Evolutionary conservation across 2,329 filamentous ascomycete genomes (phyloP), one percentile per base, ranked within the genome.

Genomic region (Sclerotinia glacialis): DNA sequence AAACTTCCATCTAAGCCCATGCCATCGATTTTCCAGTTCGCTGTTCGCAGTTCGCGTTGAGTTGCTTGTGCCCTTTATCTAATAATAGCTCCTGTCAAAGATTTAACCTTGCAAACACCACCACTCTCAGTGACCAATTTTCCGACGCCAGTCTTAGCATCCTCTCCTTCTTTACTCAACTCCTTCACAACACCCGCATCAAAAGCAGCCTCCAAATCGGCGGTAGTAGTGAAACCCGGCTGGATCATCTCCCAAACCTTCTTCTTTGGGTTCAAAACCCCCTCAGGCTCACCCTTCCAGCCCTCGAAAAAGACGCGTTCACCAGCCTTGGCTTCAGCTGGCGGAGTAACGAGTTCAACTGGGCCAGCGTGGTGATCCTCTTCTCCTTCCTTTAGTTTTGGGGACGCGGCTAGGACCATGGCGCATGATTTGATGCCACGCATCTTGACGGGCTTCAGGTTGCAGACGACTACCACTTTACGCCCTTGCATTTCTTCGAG

Each of bases 391-490:
- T 89, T 88, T 58, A 91, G 78, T 68, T 85, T 84, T n/a, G 94
- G 95, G 23, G 92, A 97, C 2, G 95, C 95, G 12, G 95, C 95
- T 49, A 99, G 86, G 21, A 99, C 95, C 95, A 99, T 98, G 75
- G 93, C 89, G 65, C 80, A 83, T 42, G 85, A 90, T 77, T 90
- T 90, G 77, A 92, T 85, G 72, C 95, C 95, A 71, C 95, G 91
- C 95, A 99, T 99, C 79, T 96, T 99, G 78, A 98, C 95, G 61
- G 95, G 95, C 85, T 99, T 99, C 73, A 99, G 86, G 80, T 99
- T 99, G 84, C 92, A 96, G 28, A 99, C 94, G 1, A 95, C 91
- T 42, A 99, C 86, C 69, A 99, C 92, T 81, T 96, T 96, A 78
- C 95, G 92, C 76, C 89, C 88, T 79, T 99, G 95, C 95, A 99